Percentiles rank a stretch among this genome's conserved stretches.
phyloP scores from a whole-genome alignment of 345 rosid species.

The Pistacia atlantica region DNA sequence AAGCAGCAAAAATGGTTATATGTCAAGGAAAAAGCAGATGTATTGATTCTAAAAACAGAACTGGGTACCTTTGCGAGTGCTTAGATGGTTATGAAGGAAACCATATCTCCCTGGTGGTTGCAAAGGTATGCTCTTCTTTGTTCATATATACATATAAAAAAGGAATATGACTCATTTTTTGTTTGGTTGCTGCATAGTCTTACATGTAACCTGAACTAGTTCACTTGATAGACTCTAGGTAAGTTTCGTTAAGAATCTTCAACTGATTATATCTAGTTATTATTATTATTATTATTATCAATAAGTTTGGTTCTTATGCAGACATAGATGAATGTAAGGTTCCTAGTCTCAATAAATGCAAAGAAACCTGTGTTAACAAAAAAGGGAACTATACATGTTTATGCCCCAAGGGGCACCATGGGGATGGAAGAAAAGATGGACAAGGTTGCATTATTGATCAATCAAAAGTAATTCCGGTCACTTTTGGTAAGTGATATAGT shows the following conservation, averaged over 20 bases:
- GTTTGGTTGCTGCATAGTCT: too few relatives aligned
- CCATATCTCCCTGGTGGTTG: constrained; percentile 26
- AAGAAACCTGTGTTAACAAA: background rate
- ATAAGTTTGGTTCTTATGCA: background rate
- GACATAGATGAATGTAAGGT: constrained; percentile 35
- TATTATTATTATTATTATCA: too few relatives aligned
- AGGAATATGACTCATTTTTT: too few relatives aligned
- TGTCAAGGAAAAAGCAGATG: too few relatives aligned
- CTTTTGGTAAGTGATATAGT: too few relatives aligned
- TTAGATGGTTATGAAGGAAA: constrained; percentile 19
- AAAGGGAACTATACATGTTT: constrained; percentile 33
- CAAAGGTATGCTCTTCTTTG: constrained; percentile 17
- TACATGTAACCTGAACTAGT: too few relatives aligned
- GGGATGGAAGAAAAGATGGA: constrained; percentile 34
- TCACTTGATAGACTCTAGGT: too few relatives aligned
- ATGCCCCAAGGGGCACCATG: constrained; percentile 33
- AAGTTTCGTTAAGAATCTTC: too few relatives aligned
- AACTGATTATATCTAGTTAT: too few relatives aligned
- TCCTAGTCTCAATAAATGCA: too few relatives aligned
- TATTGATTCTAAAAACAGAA: background rate
- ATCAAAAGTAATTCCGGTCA: too few relatives aligned
- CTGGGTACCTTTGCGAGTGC: constrained; percentile 25
- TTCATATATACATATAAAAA: too few relatives aligned
- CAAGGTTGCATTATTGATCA: background rate
- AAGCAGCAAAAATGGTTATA: background rate